Evolutionary conservation across 108 stramenopile genomes (phyloP), one percentile per base, ranked within the genome.

Genomic region (Epithemia pelagica): DNA sequence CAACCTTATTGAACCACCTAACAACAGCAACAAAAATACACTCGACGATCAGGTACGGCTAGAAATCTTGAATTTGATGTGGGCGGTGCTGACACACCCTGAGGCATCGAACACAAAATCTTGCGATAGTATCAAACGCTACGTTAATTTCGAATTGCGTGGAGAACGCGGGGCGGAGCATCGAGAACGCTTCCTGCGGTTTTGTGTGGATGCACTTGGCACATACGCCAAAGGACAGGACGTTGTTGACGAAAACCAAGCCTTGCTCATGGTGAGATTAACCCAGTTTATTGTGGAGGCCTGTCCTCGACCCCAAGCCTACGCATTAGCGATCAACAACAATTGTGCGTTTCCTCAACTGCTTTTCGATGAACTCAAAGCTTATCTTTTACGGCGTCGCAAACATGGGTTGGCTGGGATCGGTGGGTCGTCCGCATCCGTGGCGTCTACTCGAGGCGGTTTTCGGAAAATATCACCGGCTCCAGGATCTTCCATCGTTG

Each of bases 261-360:
- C 87, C 0, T 66, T 94, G 30, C 74, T 85, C 23, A 87, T 87
- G 85, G 85, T 91, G 21, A 82, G 83, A 32, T 65, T 94, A 70
- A 88, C 87, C 2, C 78, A 77, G 61, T 94, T 91, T 79, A 79
- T 94, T 29, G 62, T 94, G 20, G 86, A 91, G 66, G 86, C 85
- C 10, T 91, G 82, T 68, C 83, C 86, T 59, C 60, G 72, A 30
- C 67, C 72, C 2, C 79, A 84, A 67, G 84, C 78, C 21, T 75
- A 69, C n/a, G 55, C 65, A 15, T 55, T 88, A 10, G 84, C 80
- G 26, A 61, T 69, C 27, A 30, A 55, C 21, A 61, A 74, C 29
- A 59, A 62, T 31, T 78, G 74, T 25, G 68, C 71, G 7, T 59
- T 94, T 33, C 76, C 89, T 1, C 59, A 52, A 1, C 67, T 95